Conservation (phyloP, 768 basidiomycete genomes). For the Neoboletus subvelutipes region DNA sequence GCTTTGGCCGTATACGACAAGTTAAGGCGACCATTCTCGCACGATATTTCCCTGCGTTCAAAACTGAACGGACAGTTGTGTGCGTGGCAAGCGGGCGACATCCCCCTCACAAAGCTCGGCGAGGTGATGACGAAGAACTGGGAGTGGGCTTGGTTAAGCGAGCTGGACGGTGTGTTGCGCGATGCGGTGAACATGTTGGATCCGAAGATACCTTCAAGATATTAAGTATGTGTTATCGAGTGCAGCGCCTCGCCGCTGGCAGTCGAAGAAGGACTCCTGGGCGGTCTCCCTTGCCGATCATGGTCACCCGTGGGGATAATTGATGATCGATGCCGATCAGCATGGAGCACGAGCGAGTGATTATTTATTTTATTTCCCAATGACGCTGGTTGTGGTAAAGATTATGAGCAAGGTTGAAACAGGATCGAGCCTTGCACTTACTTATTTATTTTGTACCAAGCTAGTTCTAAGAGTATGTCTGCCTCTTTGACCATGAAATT, state of each 20-base stretch:
- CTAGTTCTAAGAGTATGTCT: neutral
- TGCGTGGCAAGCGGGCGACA: slow-evolving; percentile 15
- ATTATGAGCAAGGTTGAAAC: too few species aligned
- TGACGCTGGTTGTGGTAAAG: too few species aligned
- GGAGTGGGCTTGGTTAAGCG: slow-evolving; percentile 49
- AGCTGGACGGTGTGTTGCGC: slow-evolving; percentile 20
- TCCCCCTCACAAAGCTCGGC: slow-evolving; percentile 40
- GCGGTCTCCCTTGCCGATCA: too few species aligned
- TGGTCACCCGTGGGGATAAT: neutral
- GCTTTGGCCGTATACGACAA: slow-evolving; percentile 49
- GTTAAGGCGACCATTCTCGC: slow-evolving; percentile 47
- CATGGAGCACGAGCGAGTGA: neutral
- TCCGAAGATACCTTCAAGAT: neutral
- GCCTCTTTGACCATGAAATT: neutral
- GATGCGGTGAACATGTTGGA: slow-evolving; percentile 21
- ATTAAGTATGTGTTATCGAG: neutral
- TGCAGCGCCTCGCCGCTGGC: neutral
- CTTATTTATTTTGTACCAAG: too few species aligned
- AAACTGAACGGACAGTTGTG: slow-evolving; percentile 16
- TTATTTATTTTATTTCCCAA: neutral
- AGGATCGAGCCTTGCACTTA: too few species aligned
- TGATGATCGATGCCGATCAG: neutral
- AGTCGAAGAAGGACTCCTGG: neutral
- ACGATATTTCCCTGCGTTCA: slow-evolving; percentile 32
- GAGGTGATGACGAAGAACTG: slow-evolving; percentile 48